phyloP scores from a whole-genome alignment of 805 yeast species.

The Blastobotrys attinorum region DNA sequence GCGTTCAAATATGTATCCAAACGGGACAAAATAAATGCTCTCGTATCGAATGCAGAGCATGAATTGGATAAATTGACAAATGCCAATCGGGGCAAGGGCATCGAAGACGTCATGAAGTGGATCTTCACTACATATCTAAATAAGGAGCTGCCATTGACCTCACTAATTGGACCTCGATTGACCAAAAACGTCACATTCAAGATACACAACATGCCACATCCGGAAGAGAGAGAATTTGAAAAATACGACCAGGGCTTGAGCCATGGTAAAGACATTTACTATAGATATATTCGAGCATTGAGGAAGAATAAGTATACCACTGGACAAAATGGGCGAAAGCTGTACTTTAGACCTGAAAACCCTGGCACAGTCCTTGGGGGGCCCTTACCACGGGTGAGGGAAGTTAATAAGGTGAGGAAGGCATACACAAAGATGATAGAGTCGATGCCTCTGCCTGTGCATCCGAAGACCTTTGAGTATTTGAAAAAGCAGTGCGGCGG shows the following conservation, averaged over 20 bases:
- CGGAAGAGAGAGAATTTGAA: slow-evolving; percentile 9
- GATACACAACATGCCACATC: slow-evolving; percentile 17
- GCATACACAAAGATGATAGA: slow-evolving; percentile 8
- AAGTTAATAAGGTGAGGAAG: slow-evolving; percentile 9
- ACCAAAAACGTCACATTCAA: slow-evolving; percentile 7
- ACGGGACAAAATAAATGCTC: slow-evolving; percentile 8
- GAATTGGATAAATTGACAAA: slow-evolving; percentile 8
- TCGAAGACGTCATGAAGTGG: slow-evolving; percentile 10
- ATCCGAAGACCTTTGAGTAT: slow-evolving; percentile 11
- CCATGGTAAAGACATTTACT: slow-evolving; percentile 6
- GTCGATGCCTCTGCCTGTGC: slow-evolving; percentile 13
- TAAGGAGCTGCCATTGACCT: slow-evolving; percentile 14
- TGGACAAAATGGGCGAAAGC: slow-evolving; percentile 19
- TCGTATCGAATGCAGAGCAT: slow-evolving; percentile 10
- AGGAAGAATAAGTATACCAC: slow-evolving; percentile 4
- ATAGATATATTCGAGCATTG: slow-evolving; percentile 12
- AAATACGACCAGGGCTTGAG: slow-evolving; percentile 8
- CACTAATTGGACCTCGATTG: slow-evolving; percentile 3
- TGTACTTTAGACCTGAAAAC: slow-evolving; percentile 8
- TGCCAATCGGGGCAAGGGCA: slow-evolving; percentile 12
- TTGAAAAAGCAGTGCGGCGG: slow-evolving; percentile 8
- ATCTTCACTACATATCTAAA: slow-evolving; percentile 10
- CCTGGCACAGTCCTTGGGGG: slow-evolving; percentile 15
- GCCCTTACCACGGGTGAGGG: slow-evolving; percentile 12
- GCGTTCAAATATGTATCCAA: slow-evolving; percentile 18